phyloP scores from a whole-genome alignment of 176 grass and related monocot species.

The Thinopyrum elongatum region DNA sequence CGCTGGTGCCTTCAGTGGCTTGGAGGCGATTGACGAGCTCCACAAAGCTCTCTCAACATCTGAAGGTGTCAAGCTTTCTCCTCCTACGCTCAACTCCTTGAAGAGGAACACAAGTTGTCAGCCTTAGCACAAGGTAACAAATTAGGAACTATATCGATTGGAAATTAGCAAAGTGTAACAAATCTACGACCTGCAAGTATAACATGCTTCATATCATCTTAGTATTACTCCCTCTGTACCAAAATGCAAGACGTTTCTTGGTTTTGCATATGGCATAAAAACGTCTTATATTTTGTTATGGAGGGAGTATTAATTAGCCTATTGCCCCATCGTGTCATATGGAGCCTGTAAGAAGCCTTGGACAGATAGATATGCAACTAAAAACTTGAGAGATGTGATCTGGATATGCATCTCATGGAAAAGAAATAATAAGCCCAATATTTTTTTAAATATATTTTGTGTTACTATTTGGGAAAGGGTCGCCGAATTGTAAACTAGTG shows the following conservation, averaged over 20 bases:
- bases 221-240: not conserved
- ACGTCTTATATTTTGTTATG: too few relatives aligned
- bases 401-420: not conserved
- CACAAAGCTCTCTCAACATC: slow-evolving; percentile 75
- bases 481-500: not conserved
- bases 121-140: not conserved
- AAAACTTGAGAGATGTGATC: not conserved
- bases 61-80: slow-evolving; percentile 57
- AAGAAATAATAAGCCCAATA: not conserved
- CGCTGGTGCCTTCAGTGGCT: slow-evolving; percentile 20
- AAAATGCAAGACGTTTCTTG: too few relatives aligned
- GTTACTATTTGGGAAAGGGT: not conserved
- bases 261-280: too few relatives aligned
- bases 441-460: not conserved
- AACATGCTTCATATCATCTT: not conserved
- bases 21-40: slow-evolving; percentile 68
- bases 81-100: slow-evolving; percentile 74
- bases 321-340: not conserved
- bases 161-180: not conserved
- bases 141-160: not conserved
- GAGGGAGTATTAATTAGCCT: not conserved
- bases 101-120: slow-evolving; percentile 20
- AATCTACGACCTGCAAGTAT: not conserved
- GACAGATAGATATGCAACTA: not conserved
- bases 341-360: not conserved